phyloP scores from a whole-genome alignment of 2,329 filamentous ascomycete species.

The Fusarium nematophilum region DNA sequence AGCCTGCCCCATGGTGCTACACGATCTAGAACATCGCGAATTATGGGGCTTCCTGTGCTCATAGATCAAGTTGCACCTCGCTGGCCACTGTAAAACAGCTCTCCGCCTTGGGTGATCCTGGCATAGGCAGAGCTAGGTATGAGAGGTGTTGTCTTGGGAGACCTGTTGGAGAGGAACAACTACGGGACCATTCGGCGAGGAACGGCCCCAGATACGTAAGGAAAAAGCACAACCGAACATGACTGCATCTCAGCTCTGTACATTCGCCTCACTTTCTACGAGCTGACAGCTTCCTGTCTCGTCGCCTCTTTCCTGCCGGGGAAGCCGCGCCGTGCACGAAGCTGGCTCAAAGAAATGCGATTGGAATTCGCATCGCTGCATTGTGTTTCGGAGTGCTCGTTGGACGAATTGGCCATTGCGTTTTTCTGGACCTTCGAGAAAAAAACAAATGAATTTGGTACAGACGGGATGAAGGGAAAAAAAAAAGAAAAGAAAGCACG shows the following conservation, averaged over 20 bases:
- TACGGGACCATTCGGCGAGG: neutral
- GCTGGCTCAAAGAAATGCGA: constrained; percentile 32
- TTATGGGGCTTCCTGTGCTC: constrained; percentile 19
- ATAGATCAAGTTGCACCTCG: constrained; percentile 27
- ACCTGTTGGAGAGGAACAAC: neutral
- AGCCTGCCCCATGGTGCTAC: constrained; percentile 27
- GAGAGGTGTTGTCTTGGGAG: neutral
- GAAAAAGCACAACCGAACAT: neutral
- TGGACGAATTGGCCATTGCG: constrained; percentile 8
- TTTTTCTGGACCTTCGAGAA: constrained; percentile 28
- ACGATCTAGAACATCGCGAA: constrained; percentile 28
- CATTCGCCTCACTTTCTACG: constrained; percentile 4
- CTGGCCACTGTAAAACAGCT: constrained; percentile 7
- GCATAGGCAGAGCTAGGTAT: too few relatives aligned
- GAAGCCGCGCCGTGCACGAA: constrained; percentile 20
- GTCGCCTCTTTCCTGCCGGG: constrained; percentile 7
- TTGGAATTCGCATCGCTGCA: constrained; percentile 12
- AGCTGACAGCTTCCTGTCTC: constrained; percentile 23
- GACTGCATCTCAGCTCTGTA: constrained; percentile 5
- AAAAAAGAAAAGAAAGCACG: neutral
- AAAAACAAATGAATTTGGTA: constrained; percentile 13
- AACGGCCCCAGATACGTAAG: too few relatives aligned
- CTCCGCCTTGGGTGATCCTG: constrained; percentile 13
- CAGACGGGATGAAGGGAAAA: constrained; percentile 2
- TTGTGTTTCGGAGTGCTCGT: constrained; percentile 8